These are phyloP conservation scores for Pugionium dolabratum DNA, from an alignment of 345 rosid species.

Conservation along the genomic window DNA sequence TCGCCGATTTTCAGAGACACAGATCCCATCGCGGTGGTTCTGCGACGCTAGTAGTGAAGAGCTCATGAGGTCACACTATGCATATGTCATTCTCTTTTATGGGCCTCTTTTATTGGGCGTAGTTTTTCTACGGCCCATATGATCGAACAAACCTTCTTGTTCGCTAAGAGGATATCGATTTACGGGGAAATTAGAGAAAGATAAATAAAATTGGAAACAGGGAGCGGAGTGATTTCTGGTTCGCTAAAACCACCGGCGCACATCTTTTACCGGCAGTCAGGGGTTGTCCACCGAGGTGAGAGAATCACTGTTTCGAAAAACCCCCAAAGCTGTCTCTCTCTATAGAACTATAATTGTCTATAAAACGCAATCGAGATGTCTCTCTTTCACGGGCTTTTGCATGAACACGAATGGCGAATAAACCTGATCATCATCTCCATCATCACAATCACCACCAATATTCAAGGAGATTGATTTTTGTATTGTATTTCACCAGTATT, in stretches of 20 bases:
- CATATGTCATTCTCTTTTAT: not conserved
- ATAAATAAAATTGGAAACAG: constrained; percentile 12
- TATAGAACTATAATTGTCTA: not conserved
- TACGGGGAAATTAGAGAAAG: not conserved
- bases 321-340: not conserved
- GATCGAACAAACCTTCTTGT: not conserved
- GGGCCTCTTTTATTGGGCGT: not conserved
- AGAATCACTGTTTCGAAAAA: not conserved
- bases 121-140: not conserved
- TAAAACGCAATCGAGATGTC: no score
- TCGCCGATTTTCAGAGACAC: no score
- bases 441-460: constrained; percentile 39
- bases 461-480: constrained; percentile 39
- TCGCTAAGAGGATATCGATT: not conserved
- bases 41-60: no score
- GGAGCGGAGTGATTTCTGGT: constrained; percentile 9
- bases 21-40: no score
- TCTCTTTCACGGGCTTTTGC: constrained; percentile 15
- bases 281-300: constrained; percentile 20
- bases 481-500: constrained; percentile 42
- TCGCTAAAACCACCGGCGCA: constrained; percentile 64
- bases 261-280: constrained; percentile 35
- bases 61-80: no score
- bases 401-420: constrained; percentile 45
- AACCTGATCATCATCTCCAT: constrained; percentile 25